A percentile compares a stretch with the other conserved stretches of the same genome.
Conservation (phyloP, 805 yeast genomes). For the Tanozyma kutaoensis region DNA sequence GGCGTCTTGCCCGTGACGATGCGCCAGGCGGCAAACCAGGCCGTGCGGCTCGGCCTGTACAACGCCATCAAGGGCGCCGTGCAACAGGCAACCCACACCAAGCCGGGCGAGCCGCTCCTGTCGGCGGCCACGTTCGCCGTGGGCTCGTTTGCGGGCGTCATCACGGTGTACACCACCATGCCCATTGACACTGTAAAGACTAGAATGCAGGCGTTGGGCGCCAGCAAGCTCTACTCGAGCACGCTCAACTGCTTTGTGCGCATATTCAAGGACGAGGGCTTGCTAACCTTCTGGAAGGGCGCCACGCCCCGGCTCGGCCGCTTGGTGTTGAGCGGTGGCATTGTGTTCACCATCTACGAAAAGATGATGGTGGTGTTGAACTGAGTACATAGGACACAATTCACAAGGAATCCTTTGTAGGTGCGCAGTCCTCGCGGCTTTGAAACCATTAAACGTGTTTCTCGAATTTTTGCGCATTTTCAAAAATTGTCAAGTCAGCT, state of each 20-base stretch:
- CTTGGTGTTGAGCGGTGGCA: constrained; percentile 87
- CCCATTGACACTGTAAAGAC: constrained; percentile 94
- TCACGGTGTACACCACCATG: constrained; percentile 89
- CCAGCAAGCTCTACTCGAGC: constrained; percentile 53
- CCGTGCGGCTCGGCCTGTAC: constrained; percentile 88
- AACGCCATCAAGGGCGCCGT: constrained; percentile 72
- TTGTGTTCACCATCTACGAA: constrained; percentile 92
- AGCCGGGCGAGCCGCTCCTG: constrained; percentile 62
- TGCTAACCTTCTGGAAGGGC: constrained; percentile 92
- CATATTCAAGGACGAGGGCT: constrained; percentile 78
- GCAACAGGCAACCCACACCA: constrained; percentile 55
- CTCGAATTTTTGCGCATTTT: too few relatives aligned
- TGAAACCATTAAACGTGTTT: too few relatives aligned
- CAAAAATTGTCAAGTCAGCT: too few relatives aligned
- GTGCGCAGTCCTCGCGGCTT: too few relatives aligned
- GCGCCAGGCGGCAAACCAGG: constrained; percentile 93
- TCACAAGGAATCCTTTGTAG: too few relatives aligned
- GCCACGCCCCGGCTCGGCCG: constrained; percentile 96
- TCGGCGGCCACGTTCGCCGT: constrained; percentile 73
- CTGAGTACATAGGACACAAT: too few relatives aligned
- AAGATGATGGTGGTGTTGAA: constrained; percentile 62
- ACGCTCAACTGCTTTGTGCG: constrained; percentile 74
- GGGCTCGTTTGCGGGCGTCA: constrained; percentile 83
- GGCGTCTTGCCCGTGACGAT: constrained; percentile 88
- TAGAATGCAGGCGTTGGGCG: constrained; percentile 89